These are phyloP conservation scores for Sporisorium exsertum DNA, from an alignment of 1,284 basidiomycete species.

Conservation along the genomic window DNA sequence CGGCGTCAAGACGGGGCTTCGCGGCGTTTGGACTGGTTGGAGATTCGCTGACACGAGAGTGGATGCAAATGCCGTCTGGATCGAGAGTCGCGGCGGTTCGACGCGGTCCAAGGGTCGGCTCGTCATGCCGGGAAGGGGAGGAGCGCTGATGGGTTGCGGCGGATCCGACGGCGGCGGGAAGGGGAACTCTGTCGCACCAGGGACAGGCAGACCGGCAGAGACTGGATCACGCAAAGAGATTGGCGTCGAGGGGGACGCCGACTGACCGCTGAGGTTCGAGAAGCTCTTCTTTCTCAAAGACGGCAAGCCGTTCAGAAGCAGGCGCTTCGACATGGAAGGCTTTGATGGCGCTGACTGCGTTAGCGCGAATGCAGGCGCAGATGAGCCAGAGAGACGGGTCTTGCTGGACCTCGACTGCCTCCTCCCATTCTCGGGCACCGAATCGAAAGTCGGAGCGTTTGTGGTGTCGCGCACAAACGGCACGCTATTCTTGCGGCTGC, in stretches of 20 bases:
- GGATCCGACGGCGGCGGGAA: conserved; percentile 24
- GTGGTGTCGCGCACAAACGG: conserved; percentile 18
- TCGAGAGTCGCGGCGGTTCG: conserved; percentile 3
- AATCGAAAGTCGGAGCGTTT: conserved; percentile 5
- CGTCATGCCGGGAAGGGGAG: conserved; percentile 14
- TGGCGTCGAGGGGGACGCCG: conserved; percentile 29
- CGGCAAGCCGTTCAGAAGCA: conserved; percentile 31
- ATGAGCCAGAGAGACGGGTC: conserved; percentile 15
- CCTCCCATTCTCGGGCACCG: conserved; percentile 9
- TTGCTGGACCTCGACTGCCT: conserved; percentile 29
- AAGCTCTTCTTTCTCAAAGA: conserved; percentile 56
- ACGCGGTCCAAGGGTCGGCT: conserved; percentile 10
- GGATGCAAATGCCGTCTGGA: conserved; percentile 13
- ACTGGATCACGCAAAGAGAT: conserved; percentile 9
- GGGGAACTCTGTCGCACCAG: conserved; percentile 29
- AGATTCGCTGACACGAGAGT: conserved; percentile 3
- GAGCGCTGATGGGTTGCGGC: conserved; percentile 9
- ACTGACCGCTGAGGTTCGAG: conserved; percentile 28
- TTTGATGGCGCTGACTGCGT: conserved; percentile 11
- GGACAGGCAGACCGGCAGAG: conserved; percentile 20
- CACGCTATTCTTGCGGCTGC: conserved; percentile 43
- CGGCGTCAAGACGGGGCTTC: conserved; percentile 9
- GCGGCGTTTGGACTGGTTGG: conserved; percentile 5
- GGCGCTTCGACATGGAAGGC: conserved; percentile 29
- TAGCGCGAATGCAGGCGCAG: not conserved